phyloP scores from a whole-genome alignment of 768 basidiomycete genomes.

The Suillus plorans region DNA sequence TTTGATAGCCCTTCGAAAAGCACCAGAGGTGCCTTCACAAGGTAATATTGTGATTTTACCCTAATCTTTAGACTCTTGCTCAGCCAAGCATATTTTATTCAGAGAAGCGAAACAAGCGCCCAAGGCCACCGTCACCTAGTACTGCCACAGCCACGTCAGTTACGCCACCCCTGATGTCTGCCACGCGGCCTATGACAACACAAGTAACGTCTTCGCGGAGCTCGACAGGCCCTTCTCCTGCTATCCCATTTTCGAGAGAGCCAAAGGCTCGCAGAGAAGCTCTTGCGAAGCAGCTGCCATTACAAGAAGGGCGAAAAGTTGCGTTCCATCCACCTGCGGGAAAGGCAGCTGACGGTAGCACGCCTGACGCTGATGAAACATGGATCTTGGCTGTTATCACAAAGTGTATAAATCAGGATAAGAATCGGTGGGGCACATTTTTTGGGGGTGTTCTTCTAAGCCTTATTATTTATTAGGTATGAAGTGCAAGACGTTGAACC shows the following conservation, averaged over 20 bases:
- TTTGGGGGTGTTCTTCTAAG: background rate
- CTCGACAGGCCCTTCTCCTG: constrained; percentile 57
- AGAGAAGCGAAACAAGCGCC: constrained; percentile 82
- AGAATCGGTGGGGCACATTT: constrained; percentile 50
- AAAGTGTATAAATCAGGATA: constrained; percentile 68
- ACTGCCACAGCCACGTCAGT: constrained; percentile 50
- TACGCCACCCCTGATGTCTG: constrained; percentile 24
- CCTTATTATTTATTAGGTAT: constrained; percentile 46
- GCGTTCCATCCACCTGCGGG: constrained; percentile 73
- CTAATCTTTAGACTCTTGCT: constrained; percentile 1
- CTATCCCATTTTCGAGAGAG: constrained; percentile 58
- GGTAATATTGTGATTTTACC: constrained; percentile 38
- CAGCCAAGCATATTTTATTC: constrained; percentile 7
- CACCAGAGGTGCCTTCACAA: constrained; percentile 57
- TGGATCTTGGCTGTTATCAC: constrained; percentile 84
- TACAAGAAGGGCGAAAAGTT: constrained; percentile 75
- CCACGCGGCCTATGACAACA: constrained; percentile 15
- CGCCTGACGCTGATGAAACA: constrained; percentile 47
- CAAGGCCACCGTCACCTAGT: constrained; percentile 63
- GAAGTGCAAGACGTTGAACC: constrained; percentile 86
- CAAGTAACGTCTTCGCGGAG: constrained; percentile 36
- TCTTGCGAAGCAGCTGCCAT: constrained; percentile 58
- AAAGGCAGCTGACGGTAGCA: constrained; percentile 50
- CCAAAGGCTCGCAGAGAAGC: constrained; percentile 67
- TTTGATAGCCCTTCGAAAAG: constrained; percentile 71